phyloP scores from a whole-genome alignment of 768 basidiomycete genomes.

The Mrakia hoshinonis region DNA sequence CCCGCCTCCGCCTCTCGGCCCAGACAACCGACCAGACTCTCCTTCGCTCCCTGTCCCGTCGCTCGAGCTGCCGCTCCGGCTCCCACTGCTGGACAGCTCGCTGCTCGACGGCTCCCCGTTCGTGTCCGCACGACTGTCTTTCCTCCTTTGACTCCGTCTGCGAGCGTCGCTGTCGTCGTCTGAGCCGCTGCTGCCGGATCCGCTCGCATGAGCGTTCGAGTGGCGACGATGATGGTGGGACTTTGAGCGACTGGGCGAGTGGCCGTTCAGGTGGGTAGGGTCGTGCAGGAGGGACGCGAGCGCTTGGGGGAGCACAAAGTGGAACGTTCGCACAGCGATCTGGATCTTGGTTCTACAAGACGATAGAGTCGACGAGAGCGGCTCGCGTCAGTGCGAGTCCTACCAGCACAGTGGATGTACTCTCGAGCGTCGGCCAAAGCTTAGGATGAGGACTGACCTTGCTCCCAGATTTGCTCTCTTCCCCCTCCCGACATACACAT shows the following conservation, averaged over 20 bases:
- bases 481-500: conserved; percentile 85
- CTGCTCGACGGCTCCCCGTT: not conserved
- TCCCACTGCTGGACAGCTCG: not conserved
- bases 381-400: not conserved
- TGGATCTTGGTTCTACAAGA: conserved; percentile 76
- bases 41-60: not conserved
- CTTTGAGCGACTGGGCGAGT: not conserved
- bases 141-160: no score
- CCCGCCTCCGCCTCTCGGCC: not conserved
- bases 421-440: not conserved
- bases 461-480: conserved; percentile 34
- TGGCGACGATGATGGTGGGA: not conserved
- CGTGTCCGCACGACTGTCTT: not conserved
- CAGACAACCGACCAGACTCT: not conserved
- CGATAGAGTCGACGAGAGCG: not conserved
- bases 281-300: conserved; percentile 15
- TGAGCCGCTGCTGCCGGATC: no score
- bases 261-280: not conserved
- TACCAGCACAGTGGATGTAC: not conserved
- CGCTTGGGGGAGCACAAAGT: conserved; percentile 82
- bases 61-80: not conserved
- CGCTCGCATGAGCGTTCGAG: not conserved
- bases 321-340: conserved; percentile 93
- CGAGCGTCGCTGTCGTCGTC: no score
- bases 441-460: not conserved